A percentile compares a stretch with the other conserved stretches of the same genome.
These are phyloP conservation scores for Boletus insuetus DNA, from an alignment of 768 basidiomycete species.

Conservation along the genomic window DNA sequence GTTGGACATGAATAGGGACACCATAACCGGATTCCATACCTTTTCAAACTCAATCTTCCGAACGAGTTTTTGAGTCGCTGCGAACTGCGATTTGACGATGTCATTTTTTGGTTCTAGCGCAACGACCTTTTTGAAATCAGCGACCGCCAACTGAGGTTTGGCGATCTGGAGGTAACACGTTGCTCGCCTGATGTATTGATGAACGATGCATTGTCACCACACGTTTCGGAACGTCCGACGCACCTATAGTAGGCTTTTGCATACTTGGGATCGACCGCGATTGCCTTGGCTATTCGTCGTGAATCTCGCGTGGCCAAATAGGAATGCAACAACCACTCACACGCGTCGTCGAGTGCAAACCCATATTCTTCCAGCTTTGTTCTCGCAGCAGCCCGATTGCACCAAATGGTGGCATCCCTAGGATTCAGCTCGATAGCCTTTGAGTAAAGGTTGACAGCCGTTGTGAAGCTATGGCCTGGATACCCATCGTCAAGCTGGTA, in stretches of 20 bases:
- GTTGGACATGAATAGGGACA: neutral
- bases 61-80: conserved; percentile 87
- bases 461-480: conserved; percentile 69
- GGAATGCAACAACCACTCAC: conserved; percentile 44
- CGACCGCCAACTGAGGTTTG: conserved; percentile 80
- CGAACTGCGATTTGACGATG: conserved; percentile 72
- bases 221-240: conserved; percentile 12
- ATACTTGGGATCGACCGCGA: conserved; percentile 84
- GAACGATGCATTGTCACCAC: neutral
- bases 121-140: conserved; percentile 85
- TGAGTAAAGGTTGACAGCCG: conserved; percentile 77
- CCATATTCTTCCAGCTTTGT: conserved; percentile 95
- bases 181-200: conserved; percentile 58
- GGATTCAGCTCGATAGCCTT: conserved; percentile 87
- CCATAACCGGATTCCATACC: conserved; percentile 36
- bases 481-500: neutral
- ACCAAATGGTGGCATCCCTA: conserved; percentile 85
- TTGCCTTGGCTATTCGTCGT: conserved; percentile 64
- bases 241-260: conserved; percentile 88
- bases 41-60: conserved; percentile 91
- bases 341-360: conserved; percentile 84
- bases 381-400: conserved; percentile 88
- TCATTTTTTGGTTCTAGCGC: conserved; percentile 85
- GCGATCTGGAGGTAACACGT: conserved; percentile 88
- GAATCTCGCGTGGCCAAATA: conserved; percentile 13